phyloP scores from a whole-genome alignment of 75 land plant species.

The Azolla pinnata region DNA sequence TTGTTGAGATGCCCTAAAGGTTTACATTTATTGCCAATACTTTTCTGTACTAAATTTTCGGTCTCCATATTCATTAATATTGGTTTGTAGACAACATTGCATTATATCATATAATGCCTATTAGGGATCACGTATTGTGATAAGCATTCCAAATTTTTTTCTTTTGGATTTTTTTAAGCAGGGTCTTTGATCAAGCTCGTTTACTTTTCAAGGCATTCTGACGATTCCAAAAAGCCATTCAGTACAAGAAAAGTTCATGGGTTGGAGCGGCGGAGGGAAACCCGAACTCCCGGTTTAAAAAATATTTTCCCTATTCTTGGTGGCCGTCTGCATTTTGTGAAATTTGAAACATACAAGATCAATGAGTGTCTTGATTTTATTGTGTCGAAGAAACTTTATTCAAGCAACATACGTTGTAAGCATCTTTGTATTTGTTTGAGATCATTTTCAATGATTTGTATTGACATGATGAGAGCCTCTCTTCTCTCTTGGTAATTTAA shows the following conservation, averaged over 20 bases:
- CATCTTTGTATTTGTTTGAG: not conserved
- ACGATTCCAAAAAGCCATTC: constrained; percentile 20
- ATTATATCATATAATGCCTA: too few relatives aligned
- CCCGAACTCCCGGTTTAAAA: constrained; percentile 39
- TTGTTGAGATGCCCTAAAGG: too few relatives aligned
- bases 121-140: too few relatives aligned
- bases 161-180: constrained; percentile 7
- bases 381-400: constrained; percentile 69
- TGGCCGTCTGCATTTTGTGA: constrained; percentile 91
- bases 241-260: constrained; percentile 34
- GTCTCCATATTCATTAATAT: too few relatives aligned
- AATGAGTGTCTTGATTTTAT: constrained; percentile 89
- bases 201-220: constrained; percentile 76
- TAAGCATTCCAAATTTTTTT: not conserved
- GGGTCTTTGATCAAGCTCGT: constrained; percentile 92
- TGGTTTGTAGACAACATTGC: too few relatives aligned
- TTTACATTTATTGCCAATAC: too few relatives aligned
- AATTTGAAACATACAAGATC: constrained; percentile 83
- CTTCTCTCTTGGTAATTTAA: too few relatives aligned
- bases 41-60: too few relatives aligned
- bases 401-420: not conserved
- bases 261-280: constrained; percentile 28
- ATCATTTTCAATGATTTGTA: not conserved
- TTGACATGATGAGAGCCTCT: too few relatives aligned
- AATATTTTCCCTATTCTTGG: constrained; percentile 81